Percentiles rank a stretch among this genome's conserved stretches.
Conservation (phyloP, 83 land plant genomes). For the Picea engelmannii region DNA sequence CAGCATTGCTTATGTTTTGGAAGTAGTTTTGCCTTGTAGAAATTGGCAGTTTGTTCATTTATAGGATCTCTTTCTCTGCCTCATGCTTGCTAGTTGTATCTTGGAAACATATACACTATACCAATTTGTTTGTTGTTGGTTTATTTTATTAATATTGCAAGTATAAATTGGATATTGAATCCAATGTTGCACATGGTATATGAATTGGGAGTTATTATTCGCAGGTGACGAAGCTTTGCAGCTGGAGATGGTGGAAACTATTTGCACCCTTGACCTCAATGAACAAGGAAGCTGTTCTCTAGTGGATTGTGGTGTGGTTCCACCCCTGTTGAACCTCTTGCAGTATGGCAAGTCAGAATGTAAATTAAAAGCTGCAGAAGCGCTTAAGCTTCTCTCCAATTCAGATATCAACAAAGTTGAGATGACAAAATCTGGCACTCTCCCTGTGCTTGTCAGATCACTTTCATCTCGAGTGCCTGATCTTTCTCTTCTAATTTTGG, state of each 20-base stretch:
- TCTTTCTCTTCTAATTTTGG: constrained; percentile 11
- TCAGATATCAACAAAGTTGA: constrained; percentile 17
- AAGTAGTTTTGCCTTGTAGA: neutral
- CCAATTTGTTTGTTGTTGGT: neutral
- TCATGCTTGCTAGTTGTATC: neutral
- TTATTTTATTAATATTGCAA: constrained; percentile 1
- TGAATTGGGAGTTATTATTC: neutral
- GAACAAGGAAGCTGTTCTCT: constrained; percentile 23
- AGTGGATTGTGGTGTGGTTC: constrained; percentile 26
- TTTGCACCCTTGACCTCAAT: constrained; percentile 20
- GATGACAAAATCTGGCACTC: constrained; percentile 32
- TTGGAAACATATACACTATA: neutral
- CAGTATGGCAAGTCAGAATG: constrained; percentile 15
- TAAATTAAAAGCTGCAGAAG: constrained; percentile 23
- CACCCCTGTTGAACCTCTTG: constrained; percentile 21
- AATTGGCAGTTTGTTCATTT: neutral
- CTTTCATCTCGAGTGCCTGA: constrained; percentile 1
- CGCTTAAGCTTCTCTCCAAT: constrained; percentile 21
- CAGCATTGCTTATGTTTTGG: neutral
- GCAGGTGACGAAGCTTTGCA: constrained; percentile 24
- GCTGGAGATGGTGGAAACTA: constrained; percentile 17
- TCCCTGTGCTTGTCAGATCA: constrained; percentile 21
- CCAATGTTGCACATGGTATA: constrained; percentile 1
- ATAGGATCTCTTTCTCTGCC: neutral
- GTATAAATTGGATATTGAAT: neutral